A percentile compares a stretch with the other conserved stretches of the same genome.
Conservation (phyloP, 2,329 filamentous ascomycete genomes). For the Atkinsonella texensis region DNA sequence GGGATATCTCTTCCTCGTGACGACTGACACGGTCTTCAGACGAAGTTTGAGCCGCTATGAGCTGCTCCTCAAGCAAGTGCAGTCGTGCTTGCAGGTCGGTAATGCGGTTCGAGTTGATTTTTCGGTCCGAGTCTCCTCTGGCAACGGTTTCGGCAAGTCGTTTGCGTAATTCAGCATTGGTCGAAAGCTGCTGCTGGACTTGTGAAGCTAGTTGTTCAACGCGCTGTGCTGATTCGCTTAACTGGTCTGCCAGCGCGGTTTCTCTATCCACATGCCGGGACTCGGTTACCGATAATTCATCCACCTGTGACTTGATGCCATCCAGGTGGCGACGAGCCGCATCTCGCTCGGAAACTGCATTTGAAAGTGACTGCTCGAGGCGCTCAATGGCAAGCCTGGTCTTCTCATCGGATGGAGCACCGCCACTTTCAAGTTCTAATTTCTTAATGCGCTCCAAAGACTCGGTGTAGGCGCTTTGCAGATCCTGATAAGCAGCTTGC, state of each 20-base stretch:
- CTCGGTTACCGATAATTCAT: constrained; percentile 44
- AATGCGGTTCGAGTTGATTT: constrained; percentile 68
- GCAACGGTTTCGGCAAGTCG: constrained; percentile 70
- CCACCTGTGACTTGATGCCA: constrained; percentile 49
- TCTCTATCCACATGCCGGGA: constrained; percentile 46
- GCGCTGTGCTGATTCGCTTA: constrained; percentile 60
- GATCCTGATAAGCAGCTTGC: constrained; percentile 59
- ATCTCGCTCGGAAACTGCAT: constrained; percentile 60
- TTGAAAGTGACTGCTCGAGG: constrained; percentile 55
- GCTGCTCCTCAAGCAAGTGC: constrained; percentile 69
- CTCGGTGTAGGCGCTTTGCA: constrained; percentile 59
- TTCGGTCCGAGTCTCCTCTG: constrained; percentile 75
- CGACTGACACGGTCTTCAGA: constrained; percentile 74
- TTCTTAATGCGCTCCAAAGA: constrained; percentile 55
- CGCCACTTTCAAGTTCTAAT: constrained; percentile 39
- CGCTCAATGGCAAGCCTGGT: constrained; percentile 50
- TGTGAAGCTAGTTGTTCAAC: constrained; percentile 71
- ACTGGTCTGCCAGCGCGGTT: constrained; percentile 52
- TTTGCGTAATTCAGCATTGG: constrained; percentile 61
- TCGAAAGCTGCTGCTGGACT: constrained; percentile 68
- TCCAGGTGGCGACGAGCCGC: constrained; percentile 54
- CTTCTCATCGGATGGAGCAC: constrained; percentile 36
- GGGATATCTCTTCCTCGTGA: constrained; percentile 75
- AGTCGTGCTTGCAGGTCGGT: constrained; percentile 72
- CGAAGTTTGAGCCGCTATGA: constrained; percentile 70